These are phyloP conservation scores for Claviceps sp. DNA, from an alignment of 2,329 filamentous ascomycete genomes.

Conservation along the genomic window DNA sequence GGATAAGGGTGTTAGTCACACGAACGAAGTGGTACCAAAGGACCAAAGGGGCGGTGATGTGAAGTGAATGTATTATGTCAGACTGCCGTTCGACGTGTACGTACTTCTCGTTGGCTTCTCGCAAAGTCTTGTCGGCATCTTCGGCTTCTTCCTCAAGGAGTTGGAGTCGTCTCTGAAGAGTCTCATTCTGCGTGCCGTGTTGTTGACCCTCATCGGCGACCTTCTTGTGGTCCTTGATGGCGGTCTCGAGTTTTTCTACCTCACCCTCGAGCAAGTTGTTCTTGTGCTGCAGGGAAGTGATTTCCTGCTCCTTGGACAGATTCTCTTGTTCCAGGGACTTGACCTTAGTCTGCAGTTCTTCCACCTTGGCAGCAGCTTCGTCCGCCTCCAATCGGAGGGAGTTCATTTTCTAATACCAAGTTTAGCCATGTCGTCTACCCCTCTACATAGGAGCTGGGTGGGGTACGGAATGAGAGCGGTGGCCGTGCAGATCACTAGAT, in stretches of 20 bases:
- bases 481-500: neutral
- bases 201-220: constrained; percentile 69
- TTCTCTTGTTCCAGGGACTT: constrained; percentile 92
- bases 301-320: constrained; percentile 93
- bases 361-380: constrained; percentile 64
- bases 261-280: constrained; percentile 82
- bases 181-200: constrained; percentile 82
- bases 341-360: constrained; percentile 78
- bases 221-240: constrained; percentile 79
- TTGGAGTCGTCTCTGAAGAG: constrained; percentile 81
- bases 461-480: constrained; percentile 18
- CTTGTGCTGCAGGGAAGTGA: constrained; percentile 91
- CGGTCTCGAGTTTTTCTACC: constrained; percentile 80
- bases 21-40: neutral
- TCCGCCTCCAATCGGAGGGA: constrained; percentile 89
- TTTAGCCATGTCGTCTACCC: constrained; percentile 10
- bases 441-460: constrained; percentile 10
- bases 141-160: constrained; percentile 97
- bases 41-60: neutral
- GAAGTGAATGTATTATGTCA: neutral
- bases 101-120: constrained; percentile 98
- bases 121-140: constrained; percentile 87
- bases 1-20: constrained; percentile 9
- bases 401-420: constrained; percentile 66
- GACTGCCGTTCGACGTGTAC: constrained; percentile 20